Base-by-base conservation (phyloP, 768 basidiomycete species). In the Lentinus tigrinus region DNA sequence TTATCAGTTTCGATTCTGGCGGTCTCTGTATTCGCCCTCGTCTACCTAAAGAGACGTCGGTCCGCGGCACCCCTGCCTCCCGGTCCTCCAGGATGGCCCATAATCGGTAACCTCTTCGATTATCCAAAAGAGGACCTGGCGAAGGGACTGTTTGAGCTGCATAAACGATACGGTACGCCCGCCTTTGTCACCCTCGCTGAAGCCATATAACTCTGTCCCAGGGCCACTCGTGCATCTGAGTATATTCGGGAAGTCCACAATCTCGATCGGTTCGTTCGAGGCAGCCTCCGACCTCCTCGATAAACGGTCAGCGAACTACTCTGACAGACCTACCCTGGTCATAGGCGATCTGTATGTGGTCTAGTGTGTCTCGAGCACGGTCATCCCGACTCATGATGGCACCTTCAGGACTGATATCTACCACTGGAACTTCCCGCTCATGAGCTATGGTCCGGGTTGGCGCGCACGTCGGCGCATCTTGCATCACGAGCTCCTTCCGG, bases 231-330 rank as follows among this genome's bases (percentile, higher is more conserved):
- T 66, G 4, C 60, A 58, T 26, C 43, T 64, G 14, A 62, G 59
- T n/a, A 39, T 62, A 6, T 40, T 66, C 9, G 54, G 60, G 1
- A 31, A 57, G 21, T 23, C 49, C 36, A 59, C 77, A n/a, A 61
- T 79, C 27, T 61, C 79, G 4, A 34, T 80, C 42, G 76, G 76
- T 47, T 71, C 71, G 4, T 63, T 66, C 26, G 64, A 73, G 47
- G 68, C 66, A 4, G 76, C 73, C 0, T 68, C 62, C 14, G 78
- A 80, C 1, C 67, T 80, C 0, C 70, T 80, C 31, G 74, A 76
- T 24, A 79, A 77, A 62, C 65, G 73, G 28, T 75, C 76, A 0
- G 51, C 72, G 8, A 74, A 74, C 21, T 80, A 79, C 62, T 78
- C 76, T 0, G 74, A 73, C 61, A 65, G 79, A 19, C 28, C 39